Evolutionary conservation across 2,329 filamentous ascomycete species (phyloP).

Genomic region (Penicillium sp.): DNA sequence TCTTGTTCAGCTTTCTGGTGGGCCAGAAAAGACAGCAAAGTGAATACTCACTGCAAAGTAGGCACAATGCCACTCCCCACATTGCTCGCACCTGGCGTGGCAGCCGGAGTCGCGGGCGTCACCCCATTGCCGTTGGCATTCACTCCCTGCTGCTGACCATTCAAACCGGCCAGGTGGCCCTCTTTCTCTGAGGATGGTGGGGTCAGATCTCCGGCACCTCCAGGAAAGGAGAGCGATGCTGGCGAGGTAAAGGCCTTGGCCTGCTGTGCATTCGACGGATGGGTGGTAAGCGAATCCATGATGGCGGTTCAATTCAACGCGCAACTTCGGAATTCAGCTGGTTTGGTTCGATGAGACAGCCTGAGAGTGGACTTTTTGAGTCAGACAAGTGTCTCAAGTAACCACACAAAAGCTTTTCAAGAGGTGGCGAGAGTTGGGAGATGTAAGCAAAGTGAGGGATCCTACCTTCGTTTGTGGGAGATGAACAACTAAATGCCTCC

Average conservation of each 20-base stretch:
- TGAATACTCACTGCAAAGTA: conserved; percentile 90
- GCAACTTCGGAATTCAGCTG: background rate
- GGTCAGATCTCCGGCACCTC: conserved; percentile 75
- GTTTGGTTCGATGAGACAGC: background rate
- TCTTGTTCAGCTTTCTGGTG: conserved; percentile 49
- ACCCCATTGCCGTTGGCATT: conserved; percentile 69
- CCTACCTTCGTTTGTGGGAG: conserved; percentile 61
- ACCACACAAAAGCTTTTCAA: background rate
- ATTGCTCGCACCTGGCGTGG: conserved; percentile 78
- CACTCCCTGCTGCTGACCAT: conserved; percentile 54
- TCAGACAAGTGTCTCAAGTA: background rate
- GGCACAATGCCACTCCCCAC: conserved; percentile 87
- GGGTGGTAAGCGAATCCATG: conserved; percentile 89
- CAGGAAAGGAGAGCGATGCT: conserved; percentile 86
- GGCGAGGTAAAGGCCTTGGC: conserved; percentile 94
- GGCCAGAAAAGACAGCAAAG: conserved; percentile 39
- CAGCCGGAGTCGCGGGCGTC: conserved; percentile 84
- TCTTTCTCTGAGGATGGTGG: conserved; percentile 72
- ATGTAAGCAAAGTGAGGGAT: background rate
- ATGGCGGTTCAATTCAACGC: conserved; percentile 30
- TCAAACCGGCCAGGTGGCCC: conserved; percentile 45
- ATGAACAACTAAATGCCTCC: conserved; percentile 99
- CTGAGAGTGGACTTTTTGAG: background rate
- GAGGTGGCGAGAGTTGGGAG: background rate
- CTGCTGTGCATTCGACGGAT: conserved; percentile 85